A percentile compares a stretch with the other conserved stretches of the same genome.
phyloP scores from a whole-genome alignment of 2,329 filamentous ascomycete species.

The Akanthomyces uredinophilus region DNA sequence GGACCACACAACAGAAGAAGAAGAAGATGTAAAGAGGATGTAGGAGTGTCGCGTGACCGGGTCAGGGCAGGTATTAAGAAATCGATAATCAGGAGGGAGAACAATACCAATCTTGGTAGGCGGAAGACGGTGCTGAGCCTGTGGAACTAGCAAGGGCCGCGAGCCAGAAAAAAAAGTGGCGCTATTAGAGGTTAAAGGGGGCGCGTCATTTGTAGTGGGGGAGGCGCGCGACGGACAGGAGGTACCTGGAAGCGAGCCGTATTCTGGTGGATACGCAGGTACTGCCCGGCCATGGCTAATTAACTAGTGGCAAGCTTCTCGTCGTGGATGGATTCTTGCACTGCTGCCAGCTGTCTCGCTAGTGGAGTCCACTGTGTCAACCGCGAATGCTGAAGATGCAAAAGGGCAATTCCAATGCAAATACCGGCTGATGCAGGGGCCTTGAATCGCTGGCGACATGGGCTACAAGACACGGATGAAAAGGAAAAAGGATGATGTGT shows the following conservation, averaged over 20 bases:
- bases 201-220: conserved; percentile 7
- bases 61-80: conserved; percentile 1
- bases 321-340: not conserved
- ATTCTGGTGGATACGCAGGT: not conserved
- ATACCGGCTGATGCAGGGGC: not conserved
- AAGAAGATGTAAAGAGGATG: not conserved
- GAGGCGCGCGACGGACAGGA: not conserved
- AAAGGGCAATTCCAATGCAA: not conserved
- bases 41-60: conserved; percentile 14
- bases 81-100: conserved; percentile 10
- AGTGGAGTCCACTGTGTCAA: not conserved
- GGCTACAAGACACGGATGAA: not conserved
- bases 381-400: conserved; percentile 2
- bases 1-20: not conserved
- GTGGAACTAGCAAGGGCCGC: conserved; percentile 1
- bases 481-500: not conserved
- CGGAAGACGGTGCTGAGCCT: conserved; percentile 2
- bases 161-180: conserved; percentile 12
- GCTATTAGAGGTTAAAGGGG: conserved; percentile 10
- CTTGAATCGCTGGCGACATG: not conserved
- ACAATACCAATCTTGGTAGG: not conserved
- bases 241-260: not conserved
- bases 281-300: not conserved
- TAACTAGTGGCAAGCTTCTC: not conserved
- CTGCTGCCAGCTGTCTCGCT: not conserved